Evolutionary conservation across 805 yeast species (phyloP).

Genomic region (Candida stauntonica): DNA sequence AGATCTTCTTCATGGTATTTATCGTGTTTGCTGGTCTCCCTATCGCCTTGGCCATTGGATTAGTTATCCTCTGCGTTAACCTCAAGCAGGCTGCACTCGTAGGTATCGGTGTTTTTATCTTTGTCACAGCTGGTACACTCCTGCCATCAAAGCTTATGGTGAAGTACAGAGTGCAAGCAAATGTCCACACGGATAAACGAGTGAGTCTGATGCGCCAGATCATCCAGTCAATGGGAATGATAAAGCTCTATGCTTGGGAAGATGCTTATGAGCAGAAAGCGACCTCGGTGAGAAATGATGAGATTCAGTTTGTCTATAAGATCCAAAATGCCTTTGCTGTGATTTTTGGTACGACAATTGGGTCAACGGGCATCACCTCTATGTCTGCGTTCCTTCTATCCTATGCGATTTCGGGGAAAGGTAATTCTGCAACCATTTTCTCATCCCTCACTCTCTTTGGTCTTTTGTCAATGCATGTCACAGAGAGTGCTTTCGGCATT

Average conservation of each 20-base stretch:
- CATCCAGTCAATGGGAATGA: constrained; percentile 53
- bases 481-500: constrained; percentile 47
- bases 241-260: constrained; percentile 85
- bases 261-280: constrained; percentile 58
- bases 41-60: constrained; percentile 49
- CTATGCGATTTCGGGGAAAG: constrained; percentile 31
- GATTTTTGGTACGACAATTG: constrained; percentile 49
- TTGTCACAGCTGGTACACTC: constrained; percentile 40
- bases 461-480: constrained; percentile 51
- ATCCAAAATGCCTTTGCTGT: constrained; percentile 56
- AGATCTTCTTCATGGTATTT: background rate
- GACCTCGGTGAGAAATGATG: constrained; percentile 47
- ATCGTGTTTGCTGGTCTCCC: constrained; percentile 24
- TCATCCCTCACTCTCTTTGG: constrained; percentile 65
- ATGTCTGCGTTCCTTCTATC: constrained; percentile 43
- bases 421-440: constrained; percentile 58
- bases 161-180: constrained; percentile 44
- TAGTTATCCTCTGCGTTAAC: constrained; percentile 55
- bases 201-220: constrained; percentile 55
- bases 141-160: constrained; percentile 41
- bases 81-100: constrained; percentile 63
- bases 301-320: constrained; percentile 49
- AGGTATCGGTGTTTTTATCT: constrained; percentile 48
- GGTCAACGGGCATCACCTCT: constrained; percentile 45
- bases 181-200: constrained; percentile 56